Percentiles rank a stretch among this genome's conserved stretches.
phyloP scores from a whole-genome alignment of 1,284 basidiomycete genomes.

The Fomitopsis schrenkii region DNA sequence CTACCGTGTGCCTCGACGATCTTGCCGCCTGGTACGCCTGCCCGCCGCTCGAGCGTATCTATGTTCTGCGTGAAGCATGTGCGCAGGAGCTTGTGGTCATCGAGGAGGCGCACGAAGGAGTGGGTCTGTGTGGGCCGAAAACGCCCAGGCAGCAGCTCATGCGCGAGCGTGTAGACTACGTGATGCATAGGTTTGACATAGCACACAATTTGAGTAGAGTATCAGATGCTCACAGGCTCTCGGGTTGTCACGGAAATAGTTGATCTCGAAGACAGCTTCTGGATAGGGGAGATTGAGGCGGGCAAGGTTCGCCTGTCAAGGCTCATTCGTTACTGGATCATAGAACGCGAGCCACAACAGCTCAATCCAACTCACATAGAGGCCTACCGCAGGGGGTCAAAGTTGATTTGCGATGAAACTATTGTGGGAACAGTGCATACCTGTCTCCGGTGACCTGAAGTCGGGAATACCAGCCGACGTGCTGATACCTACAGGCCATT shows the following conservation, averaged over 20 bases:
- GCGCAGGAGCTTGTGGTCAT: conserved; percentile 60
- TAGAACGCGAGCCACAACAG: background rate
- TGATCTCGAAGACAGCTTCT: conserved; percentile 79
- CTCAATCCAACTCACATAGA: conserved; percentile 41
- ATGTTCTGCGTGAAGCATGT: conserved; percentile 89
- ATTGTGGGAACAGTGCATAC: conserved; percentile 29
- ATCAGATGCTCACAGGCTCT: conserved; percentile 53
- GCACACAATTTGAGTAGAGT: background rate
- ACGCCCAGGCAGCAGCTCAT: conserved; percentile 87
- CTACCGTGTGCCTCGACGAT: conserved; percentile 96
- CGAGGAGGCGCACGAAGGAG: conserved; percentile 82
- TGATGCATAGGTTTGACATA: background rate
- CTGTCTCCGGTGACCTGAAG: conserved; percentile 75
- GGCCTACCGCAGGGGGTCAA: conserved; percentile 32
- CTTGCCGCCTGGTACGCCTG: conserved; percentile 69
- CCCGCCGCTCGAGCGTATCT: conserved; percentile 87
- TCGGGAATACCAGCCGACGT: conserved; percentile 81
- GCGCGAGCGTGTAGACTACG: conserved; percentile 82
- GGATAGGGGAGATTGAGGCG: conserved; percentile 72
- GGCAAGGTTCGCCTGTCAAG: conserved; percentile 66
- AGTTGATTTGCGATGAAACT: background rate
- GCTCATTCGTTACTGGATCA: background rate
- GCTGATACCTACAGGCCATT: conserved; percentile 51
- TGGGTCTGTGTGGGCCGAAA: conserved; percentile 88
- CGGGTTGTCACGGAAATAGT: conserved; percentile 69